Percentiles rank a stretch among this genome's conserved stretches.
Evolutionary conservation across 1,284 basidiomycete species (phyloP).

Genomic region (Termitomyces sp.): DNA sequence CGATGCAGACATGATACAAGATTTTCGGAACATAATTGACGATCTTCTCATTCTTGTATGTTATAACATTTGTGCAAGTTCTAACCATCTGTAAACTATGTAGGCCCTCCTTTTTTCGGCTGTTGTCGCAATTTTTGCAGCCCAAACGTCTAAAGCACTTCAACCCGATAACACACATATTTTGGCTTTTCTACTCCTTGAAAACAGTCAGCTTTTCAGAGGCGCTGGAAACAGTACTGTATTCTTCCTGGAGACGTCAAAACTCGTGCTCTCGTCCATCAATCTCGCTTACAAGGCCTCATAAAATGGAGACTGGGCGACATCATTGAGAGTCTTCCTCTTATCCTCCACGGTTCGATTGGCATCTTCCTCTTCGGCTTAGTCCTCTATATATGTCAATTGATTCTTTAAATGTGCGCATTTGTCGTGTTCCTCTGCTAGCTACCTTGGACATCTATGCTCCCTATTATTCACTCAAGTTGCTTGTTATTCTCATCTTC

Average conservation of each 20-base stretch:
- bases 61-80: not conserved
- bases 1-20: not conserved
- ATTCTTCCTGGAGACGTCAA: not conserved
- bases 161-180: conserved; percentile 6
- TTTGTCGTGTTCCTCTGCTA: not conserved
- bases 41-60: not conserved
- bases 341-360: not conserved
- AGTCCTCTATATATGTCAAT: not conserved
- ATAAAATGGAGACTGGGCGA: not conserved
- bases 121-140: conserved; percentile 15
- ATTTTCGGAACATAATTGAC: not conserved
- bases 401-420: not conserved
- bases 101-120: conserved; percentile 15
- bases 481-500: not conserved
- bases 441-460: not conserved
- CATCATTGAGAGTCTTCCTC: conserved; percentile 3
- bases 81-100: not conserved
- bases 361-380: not conserved
- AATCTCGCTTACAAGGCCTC: not conserved
- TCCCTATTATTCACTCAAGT: not conserved
- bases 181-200: conserved; percentile 7
- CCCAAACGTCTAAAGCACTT: conserved; percentile 10
- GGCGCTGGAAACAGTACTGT: conserved; percentile 4
- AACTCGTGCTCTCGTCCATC: not conserved
- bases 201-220: conserved; percentile 11